Evolutionary conservation across 208 protist genomes (phyloP).

Genomic region (Crithidia fasciculata): DNA sequence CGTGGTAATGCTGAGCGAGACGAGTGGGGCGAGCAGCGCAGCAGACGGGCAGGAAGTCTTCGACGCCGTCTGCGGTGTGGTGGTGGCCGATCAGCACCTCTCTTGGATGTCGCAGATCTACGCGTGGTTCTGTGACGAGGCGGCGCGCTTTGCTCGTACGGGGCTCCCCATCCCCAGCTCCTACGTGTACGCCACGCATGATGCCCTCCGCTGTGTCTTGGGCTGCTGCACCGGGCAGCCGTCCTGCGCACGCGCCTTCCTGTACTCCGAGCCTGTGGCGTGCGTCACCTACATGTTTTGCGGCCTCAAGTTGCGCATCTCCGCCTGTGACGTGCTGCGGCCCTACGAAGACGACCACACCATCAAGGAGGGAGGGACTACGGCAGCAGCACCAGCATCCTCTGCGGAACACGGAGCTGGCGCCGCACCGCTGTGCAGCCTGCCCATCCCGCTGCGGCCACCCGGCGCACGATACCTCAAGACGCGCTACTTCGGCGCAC

Average conservation of each 20-base stretch:
- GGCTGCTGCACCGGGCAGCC: constrained; percentile 52
- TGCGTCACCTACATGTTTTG: constrained; percentile 75
- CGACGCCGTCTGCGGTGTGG: constrained; percentile 33
- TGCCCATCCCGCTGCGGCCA: constrained; percentile 23
- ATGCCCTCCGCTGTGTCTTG: constrained; percentile 52
- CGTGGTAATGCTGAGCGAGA: constrained; percentile 47
- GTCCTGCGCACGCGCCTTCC: constrained; percentile 48
- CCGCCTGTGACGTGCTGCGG: constrained; percentile 43
- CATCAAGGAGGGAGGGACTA: constrained; percentile 3
- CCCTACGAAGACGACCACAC: constrained; percentile 47
- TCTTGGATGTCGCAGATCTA: constrained; percentile 59
- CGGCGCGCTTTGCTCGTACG: constrained; percentile 25
- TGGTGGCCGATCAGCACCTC: constrained; percentile 39
- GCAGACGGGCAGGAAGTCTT: constrained; percentile 13
- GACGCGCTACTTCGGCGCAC: constrained; percentile 22
- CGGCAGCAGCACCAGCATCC: neutral
- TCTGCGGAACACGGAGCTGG: too few relatives aligned
- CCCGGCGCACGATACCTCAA: constrained; percentile 24
- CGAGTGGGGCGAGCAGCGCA: constrained; percentile 12
- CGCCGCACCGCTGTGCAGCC: neutral
- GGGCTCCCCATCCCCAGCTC: constrained; percentile 34
- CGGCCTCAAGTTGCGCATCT: constrained; percentile 76
- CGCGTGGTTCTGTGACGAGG: constrained; percentile 60
- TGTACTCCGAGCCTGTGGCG: constrained; percentile 76
- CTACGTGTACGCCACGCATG: constrained; percentile 42